Evolutionary conservation across 495 filamentous ascomycete genomes (phyloP).

Genomic region (Extremus antarcticus): DNA sequence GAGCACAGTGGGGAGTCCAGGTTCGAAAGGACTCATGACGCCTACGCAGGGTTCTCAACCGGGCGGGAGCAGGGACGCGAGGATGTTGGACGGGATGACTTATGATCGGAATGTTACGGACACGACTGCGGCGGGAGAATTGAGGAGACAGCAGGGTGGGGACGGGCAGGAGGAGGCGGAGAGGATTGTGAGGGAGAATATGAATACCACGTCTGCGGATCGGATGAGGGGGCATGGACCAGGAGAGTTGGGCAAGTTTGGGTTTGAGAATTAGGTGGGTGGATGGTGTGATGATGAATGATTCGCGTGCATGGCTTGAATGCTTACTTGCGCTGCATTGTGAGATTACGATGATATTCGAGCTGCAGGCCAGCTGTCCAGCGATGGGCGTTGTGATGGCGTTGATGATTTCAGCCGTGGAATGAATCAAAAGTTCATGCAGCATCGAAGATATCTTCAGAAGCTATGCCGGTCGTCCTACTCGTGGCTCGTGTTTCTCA

Average conservation of each 20-base stretch:
- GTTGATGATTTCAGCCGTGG: too few species aligned
- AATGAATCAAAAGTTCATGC: background rate
- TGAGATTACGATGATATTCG: background rate
- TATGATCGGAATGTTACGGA: constrained; percentile 29
- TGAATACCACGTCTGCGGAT: constrained; percentile 28
- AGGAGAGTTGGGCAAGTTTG: constrained; percentile 41
- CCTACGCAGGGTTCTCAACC: constrained; percentile 11
- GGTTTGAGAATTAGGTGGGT: constrained; percentile 24
- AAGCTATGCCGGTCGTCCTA: too few species aligned
- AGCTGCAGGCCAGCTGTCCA: background rate
- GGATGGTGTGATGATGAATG: background rate
- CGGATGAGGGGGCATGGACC: constrained; percentile 11
- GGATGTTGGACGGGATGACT: constrained; percentile 32
- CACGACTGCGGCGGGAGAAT: constrained; percentile 24
- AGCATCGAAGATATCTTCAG: background rate
- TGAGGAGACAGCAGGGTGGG: constrained; percentile 9
- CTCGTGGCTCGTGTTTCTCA: too few species aligned
- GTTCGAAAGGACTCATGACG: constrained; percentile 8
- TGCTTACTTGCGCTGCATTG: background rate
- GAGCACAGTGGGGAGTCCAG: constrained; percentile 24
- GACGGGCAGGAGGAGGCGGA: constrained; percentile 38
- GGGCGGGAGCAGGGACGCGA: constrained; percentile 24
- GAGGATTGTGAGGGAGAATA: constrained; percentile 43
- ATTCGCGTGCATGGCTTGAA: background rate
- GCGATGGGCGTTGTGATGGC: background rate